A percentile compares a stretch with the other conserved stretches of the same genome.
These are phyloP conservation scores for Daldinia bambusicola DNA, from an alignment of 495 filamentous ascomycete genomes.

Conservation along the genomic window DNA sequence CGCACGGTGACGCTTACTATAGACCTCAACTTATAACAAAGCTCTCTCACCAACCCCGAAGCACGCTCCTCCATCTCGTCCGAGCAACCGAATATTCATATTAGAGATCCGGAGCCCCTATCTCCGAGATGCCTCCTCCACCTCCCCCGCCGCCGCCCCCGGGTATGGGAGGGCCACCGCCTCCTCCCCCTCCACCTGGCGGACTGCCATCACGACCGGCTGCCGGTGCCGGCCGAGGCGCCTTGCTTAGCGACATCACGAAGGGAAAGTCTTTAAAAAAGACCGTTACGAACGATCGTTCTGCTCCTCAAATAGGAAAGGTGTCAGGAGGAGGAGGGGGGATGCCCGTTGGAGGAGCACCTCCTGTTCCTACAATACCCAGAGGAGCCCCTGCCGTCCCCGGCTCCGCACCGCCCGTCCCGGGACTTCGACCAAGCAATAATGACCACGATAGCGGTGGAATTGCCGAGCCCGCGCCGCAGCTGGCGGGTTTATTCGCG, in stretches of 20 bases:
- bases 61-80: not conserved
- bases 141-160: conserved; percentile 71
- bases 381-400: conserved; percentile 54
- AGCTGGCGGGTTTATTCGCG: conserved; percentile 88
- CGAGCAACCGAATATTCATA: not conserved
- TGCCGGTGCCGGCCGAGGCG: conserved; percentile 59
- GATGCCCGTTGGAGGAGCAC: conserved; percentile 71
- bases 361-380: conserved; percentile 79
- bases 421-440: conserved; percentile 76
- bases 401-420: conserved; percentile 80
- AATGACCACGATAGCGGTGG: conserved; percentile 67
- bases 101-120: conserved; percentile 1
- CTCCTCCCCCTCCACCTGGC: conserved; percentile 72
- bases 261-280: conserved; percentile 88
- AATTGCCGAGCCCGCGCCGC: conserved; percentile 71
- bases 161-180: conserved; percentile 73
- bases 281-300: conserved; percentile 92
- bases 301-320: conserved; percentile 75
- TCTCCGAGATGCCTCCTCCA: conserved; percentile 68
- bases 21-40: conserved; percentile 9
- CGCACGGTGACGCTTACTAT: conserved; percentile 20
- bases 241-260: conserved; percentile 86
- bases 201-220: conserved; percentile 47
- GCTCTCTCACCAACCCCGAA: conserved; percentile 5
- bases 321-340: conserved; percentile 65